A percentile compares a stretch with the other conserved stretches of the same genome.
phyloP scores from a whole-genome alignment of 345 rosid species.

The Bruguiera gymnorhiza region DNA sequence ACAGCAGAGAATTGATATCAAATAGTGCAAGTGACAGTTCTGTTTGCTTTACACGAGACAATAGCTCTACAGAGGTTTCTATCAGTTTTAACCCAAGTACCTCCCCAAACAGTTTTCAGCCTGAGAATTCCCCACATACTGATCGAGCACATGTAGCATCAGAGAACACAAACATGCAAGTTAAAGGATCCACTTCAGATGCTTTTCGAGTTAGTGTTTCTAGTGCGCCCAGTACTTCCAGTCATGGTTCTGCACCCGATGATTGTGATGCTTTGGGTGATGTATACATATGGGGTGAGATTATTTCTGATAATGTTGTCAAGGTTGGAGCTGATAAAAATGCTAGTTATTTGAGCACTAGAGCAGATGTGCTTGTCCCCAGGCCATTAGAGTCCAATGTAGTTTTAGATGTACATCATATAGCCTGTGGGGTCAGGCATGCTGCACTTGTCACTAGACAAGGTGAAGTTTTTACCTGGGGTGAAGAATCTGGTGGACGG shows the following conservation, averaged over 20 bases:
- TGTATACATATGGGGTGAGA: constrained; percentile 96
- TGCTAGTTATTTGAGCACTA: constrained; percentile 49
- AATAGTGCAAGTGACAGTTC: constrained; percentile 87
- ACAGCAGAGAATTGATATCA: constrained; percentile 77
- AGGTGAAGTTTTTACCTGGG: constrained; percentile 97
- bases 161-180: constrained; percentile 79
- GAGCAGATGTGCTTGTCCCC: constrained; percentile 72
- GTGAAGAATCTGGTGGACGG: constrained; percentile 92
- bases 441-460: constrained; percentile 87
- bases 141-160: constrained; percentile 87
- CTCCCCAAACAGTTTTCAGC: constrained; percentile 52
- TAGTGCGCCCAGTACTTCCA: constrained; percentile 92
- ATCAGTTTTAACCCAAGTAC: constrained; percentile 41
- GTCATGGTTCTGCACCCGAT: constrained; percentile 96
- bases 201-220: constrained; percentile 95
- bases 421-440: constrained; percentile 88
- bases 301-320: constrained; percentile 59
- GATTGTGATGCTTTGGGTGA: constrained; percentile 95
- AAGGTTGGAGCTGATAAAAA: constrained; percentile 60
- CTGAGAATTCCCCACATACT: constrained; percentile 59
- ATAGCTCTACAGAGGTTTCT: constrained; percentile 60
- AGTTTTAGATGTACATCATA: constrained; percentile 81
- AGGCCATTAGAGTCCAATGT: constrained; percentile 78
- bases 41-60: constrained; percentile 60
- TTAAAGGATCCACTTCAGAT: constrained; percentile 78